These are phyloP conservation scores for Leccinum fallax DNA, from an alignment of 1,284 basidiomycete species.

Conservation along the genomic window DNA sequence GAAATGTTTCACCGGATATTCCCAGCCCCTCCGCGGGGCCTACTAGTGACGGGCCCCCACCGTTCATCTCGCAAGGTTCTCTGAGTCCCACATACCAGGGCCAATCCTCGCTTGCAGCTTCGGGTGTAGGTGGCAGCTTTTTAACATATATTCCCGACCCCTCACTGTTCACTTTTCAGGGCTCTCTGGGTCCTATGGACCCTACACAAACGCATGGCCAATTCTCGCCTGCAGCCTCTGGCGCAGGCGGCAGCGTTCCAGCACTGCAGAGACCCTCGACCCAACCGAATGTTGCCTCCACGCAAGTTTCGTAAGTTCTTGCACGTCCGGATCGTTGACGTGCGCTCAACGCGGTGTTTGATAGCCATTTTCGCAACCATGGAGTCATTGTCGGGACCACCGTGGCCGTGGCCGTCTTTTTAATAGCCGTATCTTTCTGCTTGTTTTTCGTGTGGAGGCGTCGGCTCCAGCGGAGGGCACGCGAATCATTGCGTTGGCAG, in stretches of 20 bases:
- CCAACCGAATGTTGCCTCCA: conserved; percentile 43
- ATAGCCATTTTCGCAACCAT: conserved; percentile 58
- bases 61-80: background rate
- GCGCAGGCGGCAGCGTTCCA: conserved; percentile 35
- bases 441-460: conserved; percentile 44
- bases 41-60: conserved; percentile 18
- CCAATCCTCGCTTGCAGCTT: conserved; percentile 15
- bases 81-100: background rate
- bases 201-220: background rate
- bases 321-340: background rate
- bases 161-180: background rate
- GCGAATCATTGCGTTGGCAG: conserved; percentile 36
- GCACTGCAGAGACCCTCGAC: conserved; percentile 50
- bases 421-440: conserved; percentile 39
- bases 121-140: conserved; percentile 27
- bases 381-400: conserved; percentile 63
- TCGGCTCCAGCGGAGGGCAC: conserved; percentile 38
- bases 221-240: conserved; percentile 19
- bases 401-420: conserved; percentile 49
- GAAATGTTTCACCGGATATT: background rate
- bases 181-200: background rate
- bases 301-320: conserved; percentile 40
- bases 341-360: conserved; percentile 4
- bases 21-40: background rate
- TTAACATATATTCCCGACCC: no score